A percentile compares a stretch with the other conserved stretches of the same genome.
Evolutionary conservation across 306 rosid species (phyloP).

Genomic region (Casuarina cunninghamiana): DNA sequence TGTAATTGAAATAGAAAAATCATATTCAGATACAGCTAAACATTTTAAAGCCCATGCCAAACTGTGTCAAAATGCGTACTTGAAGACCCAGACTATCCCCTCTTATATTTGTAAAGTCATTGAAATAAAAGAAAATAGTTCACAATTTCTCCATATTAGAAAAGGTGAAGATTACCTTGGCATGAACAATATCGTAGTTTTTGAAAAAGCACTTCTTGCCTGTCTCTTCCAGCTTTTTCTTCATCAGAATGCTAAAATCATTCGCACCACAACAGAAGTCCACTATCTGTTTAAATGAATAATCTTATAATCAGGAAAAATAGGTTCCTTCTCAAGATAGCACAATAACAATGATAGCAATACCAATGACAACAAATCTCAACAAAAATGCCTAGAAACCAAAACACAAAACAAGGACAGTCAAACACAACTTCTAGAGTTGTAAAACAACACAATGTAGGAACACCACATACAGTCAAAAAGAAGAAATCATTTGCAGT

Average conservation of each 20-base stretch:
- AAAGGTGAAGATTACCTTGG: slow-evolving; percentile 57
- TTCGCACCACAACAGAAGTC: slow-evolving; percentile 97
- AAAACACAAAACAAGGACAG: not conserved
- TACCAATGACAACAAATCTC: not conserved
- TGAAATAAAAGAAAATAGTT: slow-evolving; percentile 2
- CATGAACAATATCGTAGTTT: slow-evolving; percentile 77
- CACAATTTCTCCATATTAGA: slow-evolving; percentile 1
- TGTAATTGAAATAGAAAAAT: not conserved
- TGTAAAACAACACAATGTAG: not conserved
- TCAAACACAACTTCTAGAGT: not conserved
- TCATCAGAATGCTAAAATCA: slow-evolving; percentile 82
- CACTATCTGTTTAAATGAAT: slow-evolving; percentile 68
- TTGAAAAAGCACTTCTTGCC: slow-evolving; percentile 74
- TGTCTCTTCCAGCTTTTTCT: slow-evolving; percentile 72
- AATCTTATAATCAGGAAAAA: slow-evolving; percentile 31
- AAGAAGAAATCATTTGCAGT: too few relatives aligned
- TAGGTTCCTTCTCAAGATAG: not conserved
- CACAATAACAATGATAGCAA: not conserved
- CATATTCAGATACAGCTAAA: not conserved
- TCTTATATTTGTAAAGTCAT: not conserved
- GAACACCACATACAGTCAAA: too few relatives aligned
- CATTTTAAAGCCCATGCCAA: not conserved
- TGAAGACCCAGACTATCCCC: not conserved
- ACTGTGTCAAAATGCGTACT: not conserved
- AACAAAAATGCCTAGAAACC: not conserved